Base-by-base conservation (phyloP, 2,329 filamentous ascomycete genomes). In the Penicillium sp. region DNA sequence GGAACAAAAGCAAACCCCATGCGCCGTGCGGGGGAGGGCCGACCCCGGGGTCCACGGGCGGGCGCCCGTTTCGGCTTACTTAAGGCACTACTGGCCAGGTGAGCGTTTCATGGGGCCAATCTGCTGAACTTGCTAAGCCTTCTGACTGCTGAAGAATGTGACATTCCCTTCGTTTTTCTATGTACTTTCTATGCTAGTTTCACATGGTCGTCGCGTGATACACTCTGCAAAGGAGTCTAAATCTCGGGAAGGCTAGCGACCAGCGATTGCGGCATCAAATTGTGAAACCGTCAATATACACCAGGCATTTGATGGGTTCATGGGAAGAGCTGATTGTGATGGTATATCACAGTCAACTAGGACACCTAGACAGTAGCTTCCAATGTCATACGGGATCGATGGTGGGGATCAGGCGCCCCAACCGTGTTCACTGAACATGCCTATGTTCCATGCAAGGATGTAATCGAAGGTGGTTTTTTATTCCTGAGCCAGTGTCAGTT, bases 401-500 rank as follows among this genome's bases (percentile, higher is more conserved):
- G 16, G 18, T 16, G 22, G 27, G 47, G 42, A 32, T 50, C 24
- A 6, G 24, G 24, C 24, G 32, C 32, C 32, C 18, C 18, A 43
- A 32, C 14, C 27, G 44, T 42, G 21, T 40, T 50, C 22, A 47
- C 16, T 50, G 42, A 45, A 10, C 29, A 48, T 34, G 27, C 42
- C 51, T 38, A 46, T 43, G 22, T n/a, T 36, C 32, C 34, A 45
- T 14, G 16, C 34, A 47, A 46, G 44, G 54, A 32, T 38, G 56
- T 42, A 16, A 54, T 50, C 34, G 44, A 55, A 51, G 52, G 48
- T 54, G 46, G 13, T 58, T 56, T 32, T 60, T 57, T 18, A 48
- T 48, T 59, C 60, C 63, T 65, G 47, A 44, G 40, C 27, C 13
- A 7, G 52, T 38, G 60, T 70, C 47, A 70, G 67, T 52, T 58